phyloP scores from a whole-genome alignment of 768 basidiomycete species.

The Scleroderma citrinum region DNA sequence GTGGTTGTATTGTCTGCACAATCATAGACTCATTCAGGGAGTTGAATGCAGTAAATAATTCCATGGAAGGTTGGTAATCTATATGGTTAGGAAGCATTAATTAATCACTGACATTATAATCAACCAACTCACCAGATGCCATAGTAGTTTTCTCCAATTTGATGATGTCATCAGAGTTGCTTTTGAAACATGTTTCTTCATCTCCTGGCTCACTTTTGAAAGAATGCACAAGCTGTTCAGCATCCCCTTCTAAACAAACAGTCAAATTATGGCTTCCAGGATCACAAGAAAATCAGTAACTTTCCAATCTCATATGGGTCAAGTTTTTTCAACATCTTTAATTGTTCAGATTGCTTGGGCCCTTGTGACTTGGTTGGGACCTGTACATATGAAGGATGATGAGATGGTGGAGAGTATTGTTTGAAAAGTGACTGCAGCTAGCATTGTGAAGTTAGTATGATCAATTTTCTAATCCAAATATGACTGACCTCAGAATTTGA shows the following conservation, averaged over 20 bases:
- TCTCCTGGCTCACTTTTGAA: neutral
- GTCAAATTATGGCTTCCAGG: neutral
- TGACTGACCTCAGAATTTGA: too few species aligned
- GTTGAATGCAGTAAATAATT: neutral
- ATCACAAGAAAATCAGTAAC: neutral
- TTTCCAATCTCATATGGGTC: neutral
- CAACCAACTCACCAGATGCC: neutral
- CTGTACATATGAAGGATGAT: slow-evolving; percentile 14
- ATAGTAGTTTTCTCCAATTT: neutral
- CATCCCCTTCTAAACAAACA: neutral
- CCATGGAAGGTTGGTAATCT: neutral
- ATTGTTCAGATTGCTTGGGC: neutral
- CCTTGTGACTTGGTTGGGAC: neutral
- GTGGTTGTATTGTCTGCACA: neutral
- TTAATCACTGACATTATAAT: neutral
- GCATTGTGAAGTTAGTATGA: neutral
- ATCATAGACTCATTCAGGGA: neutral
- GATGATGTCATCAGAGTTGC: neutral
- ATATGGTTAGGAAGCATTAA: neutral
- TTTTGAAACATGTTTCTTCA: neutral
- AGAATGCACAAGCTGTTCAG: neutral
- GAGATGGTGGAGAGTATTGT: slow-evolving; percentile 21
- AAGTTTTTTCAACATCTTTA: neutral
- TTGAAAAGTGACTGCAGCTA: slow-evolving; percentile 15
- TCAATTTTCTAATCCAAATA: too few species aligned